Evolutionary conservation across 148 eudicot species (phyloP).

Genomic region (Limonium bicolor): DNA sequence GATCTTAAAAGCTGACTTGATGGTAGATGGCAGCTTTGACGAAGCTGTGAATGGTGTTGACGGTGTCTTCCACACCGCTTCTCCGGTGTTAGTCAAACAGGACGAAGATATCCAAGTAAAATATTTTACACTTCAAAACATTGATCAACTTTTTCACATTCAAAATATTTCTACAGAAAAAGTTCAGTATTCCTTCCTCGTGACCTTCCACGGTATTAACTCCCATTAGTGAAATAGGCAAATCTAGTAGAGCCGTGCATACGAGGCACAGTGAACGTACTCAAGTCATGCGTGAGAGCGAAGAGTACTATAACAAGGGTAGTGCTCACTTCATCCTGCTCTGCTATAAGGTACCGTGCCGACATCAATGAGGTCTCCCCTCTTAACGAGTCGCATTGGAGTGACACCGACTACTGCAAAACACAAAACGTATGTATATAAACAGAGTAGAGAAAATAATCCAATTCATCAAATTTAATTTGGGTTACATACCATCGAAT

Average conservation of each 20-base stretch:
- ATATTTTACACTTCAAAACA: too few species aligned
- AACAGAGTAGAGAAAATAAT: too few species aligned
- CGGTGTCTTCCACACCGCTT: conserved; percentile 88
- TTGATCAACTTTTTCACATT: too few species aligned
- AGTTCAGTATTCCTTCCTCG: not conserved
- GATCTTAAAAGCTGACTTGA: conserved; percentile 69
- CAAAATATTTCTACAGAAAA: too few species aligned
- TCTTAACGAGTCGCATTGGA: conserved; percentile 92
- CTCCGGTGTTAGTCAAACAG: conserved; percentile 62
- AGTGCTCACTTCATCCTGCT: conserved; percentile 88
- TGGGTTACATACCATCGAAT: too few species aligned
- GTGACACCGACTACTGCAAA: conserved; percentile 73
- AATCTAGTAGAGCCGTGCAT: conserved; percentile 66
- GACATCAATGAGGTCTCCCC: conserved; percentile 39
- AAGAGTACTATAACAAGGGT: conserved; percentile 51
- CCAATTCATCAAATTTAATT: too few species aligned
- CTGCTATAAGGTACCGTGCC: conserved; percentile 63
- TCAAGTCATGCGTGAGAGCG: conserved; percentile 67
- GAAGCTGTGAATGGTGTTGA: conserved; percentile 60
- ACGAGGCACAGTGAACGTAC: conserved; percentile 65
- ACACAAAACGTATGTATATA: conserved; percentile 39
- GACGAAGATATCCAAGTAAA: conserved; percentile 62
- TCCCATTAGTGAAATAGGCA: too few species aligned
- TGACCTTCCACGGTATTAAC: too few species aligned
- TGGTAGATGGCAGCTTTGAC: conserved; percentile 79